Base-by-base conservation (phyloP, 768 basidiomycete genomes). In the Russula sp. region DNA sequence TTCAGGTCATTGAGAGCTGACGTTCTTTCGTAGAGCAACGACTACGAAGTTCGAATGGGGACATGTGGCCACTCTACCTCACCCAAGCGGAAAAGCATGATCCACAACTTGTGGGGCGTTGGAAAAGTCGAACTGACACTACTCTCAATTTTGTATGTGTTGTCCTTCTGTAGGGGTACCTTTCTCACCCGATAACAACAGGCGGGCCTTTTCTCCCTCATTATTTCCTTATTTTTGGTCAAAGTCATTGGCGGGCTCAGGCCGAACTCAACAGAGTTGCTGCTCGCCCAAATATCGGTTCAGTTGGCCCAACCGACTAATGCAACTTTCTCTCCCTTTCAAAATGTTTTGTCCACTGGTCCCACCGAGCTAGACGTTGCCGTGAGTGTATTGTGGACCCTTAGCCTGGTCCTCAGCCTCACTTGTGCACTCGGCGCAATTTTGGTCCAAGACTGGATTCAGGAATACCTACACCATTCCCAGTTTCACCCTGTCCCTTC, bases 361-460 rank as follows among this genome's bases (percentile, higher is more conserved):
- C 61, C 56, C 36, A 47, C 20, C 5, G 4, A 25, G 5, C 50
- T 58, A 2, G 45, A 45, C 36, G 6, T 64, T 5, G 53, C 60
- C n/a, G 43, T 47, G 42, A 53, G 54, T 36, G 50, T 48, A 35
- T 22, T 65, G 14, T 65, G 64, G 64, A 18, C 52, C 3, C 50
- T 65, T 51, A 65, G 63, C 22, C 41, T 65, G 39, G 11, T 39
- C 18, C 56, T 58, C 39, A 54, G 61, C 29, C 41, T 65, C 22
- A 35, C 46, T 14, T 64, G 56, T 34, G 56, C 62, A 0, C 56
- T 65, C 36, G 18, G 42, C 4, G 50, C 63, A 13, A 58, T 25
- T 35, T 46, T 65, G 16, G 56, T 49, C n/a, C 56, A 65, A 49
- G n/a, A 48, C 11, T 65, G 64, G 64, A 38, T 35, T 8, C 64